These are phyloP conservation scores for Boletus reticuloceps DNA, from an alignment of 768 basidiomycete species.

Conservation along the genomic window DNA sequence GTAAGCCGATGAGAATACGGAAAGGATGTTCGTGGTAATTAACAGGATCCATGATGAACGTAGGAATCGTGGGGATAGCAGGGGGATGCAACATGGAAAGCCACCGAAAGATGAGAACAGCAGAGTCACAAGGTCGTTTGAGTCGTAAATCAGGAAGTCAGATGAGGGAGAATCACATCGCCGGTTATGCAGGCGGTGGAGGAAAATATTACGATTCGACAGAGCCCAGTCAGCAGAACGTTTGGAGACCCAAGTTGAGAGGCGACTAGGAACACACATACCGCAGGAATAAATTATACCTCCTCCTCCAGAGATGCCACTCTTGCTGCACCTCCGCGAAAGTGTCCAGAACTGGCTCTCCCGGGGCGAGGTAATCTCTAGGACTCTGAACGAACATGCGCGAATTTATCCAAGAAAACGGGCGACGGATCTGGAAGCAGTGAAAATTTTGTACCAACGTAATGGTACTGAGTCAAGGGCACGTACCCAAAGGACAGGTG, in stretches of 20 bases:
- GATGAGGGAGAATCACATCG: constrained; percentile 1
- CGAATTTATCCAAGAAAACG: constrained; percentile 87
- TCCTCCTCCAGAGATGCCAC: constrained; percentile 82
- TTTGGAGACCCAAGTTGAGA: neutral
- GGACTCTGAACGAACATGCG: constrained; percentile 76
- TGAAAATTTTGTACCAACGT: neutral
- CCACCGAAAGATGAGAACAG: neutral
- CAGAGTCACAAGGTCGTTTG: neutral
- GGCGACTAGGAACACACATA: constrained; percentile 23
- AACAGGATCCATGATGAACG: constrained; percentile 16
- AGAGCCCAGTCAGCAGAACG: constrained; percentile 6
- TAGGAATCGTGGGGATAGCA: constrained; percentile 23
- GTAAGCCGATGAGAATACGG: neutral
- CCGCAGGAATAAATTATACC: constrained; percentile 77
- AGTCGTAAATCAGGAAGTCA: neutral
- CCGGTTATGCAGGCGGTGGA: neutral
- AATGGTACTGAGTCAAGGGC: neutral
- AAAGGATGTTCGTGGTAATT: constrained; percentile 2
- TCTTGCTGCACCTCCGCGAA: constrained; percentile 71
- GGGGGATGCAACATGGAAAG: constrained; percentile 6
- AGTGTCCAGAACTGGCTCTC: constrained; percentile 57
- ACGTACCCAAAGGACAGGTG: constrained; percentile 72
- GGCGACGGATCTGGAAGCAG: constrained; percentile 60
- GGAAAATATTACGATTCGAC: neutral
- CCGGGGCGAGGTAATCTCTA: constrained; percentile 37